phyloP scores from a whole-genome alignment of 2,329 filamentous ascomycete species.

The Exophiala mesophila region DNA sequence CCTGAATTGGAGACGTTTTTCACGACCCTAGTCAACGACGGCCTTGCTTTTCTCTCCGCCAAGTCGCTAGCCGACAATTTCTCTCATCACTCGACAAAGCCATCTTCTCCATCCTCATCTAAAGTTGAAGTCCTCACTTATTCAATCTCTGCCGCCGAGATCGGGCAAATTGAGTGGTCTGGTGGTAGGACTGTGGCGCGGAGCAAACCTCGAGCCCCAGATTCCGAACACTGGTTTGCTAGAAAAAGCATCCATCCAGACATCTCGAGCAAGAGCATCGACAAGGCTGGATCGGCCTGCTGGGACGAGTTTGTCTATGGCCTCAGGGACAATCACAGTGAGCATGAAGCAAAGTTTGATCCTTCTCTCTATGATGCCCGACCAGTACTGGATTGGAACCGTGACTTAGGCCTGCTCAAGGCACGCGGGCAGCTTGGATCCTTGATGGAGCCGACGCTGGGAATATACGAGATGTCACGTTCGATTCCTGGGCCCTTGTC shows the following conservation, averaged over 20 bases:
- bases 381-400: constrained; percentile 28
- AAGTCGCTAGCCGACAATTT: constrained; percentile 19
- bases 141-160: constrained; percentile 13
- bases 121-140: constrained; percentile 22
- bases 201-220: constrained; percentile 12
- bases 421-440: constrained; percentile 3
- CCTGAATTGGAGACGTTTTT: constrained; percentile 22
- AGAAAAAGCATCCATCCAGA: constrained; percentile 36
- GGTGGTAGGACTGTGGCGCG: constrained; percentile 6
- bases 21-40: constrained; percentile 22
- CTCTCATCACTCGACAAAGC: constrained; percentile 20
- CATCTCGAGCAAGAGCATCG: constrained; percentile 16
- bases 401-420: constrained; percentile 6
- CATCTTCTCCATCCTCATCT: constrained; percentile 19
- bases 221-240: constrained; percentile 38
- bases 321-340: constrained; percentile 35
- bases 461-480: constrained; percentile 32
- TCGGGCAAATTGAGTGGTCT: constrained; percentile 17
- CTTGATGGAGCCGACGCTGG: constrained; percentile 13
- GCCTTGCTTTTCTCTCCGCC: constrained; percentile 20
- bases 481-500: constrained; percentile 26
- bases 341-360: constrained; percentile 40
- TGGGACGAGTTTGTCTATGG: constrained; percentile 37
- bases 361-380: constrained; percentile 32
- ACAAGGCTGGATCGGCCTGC: constrained; percentile 33